Evolutionary conservation across 495 filamentous ascomycete species (phyloP).

Genomic region (Parathielavia hyrcaniae): DNA sequence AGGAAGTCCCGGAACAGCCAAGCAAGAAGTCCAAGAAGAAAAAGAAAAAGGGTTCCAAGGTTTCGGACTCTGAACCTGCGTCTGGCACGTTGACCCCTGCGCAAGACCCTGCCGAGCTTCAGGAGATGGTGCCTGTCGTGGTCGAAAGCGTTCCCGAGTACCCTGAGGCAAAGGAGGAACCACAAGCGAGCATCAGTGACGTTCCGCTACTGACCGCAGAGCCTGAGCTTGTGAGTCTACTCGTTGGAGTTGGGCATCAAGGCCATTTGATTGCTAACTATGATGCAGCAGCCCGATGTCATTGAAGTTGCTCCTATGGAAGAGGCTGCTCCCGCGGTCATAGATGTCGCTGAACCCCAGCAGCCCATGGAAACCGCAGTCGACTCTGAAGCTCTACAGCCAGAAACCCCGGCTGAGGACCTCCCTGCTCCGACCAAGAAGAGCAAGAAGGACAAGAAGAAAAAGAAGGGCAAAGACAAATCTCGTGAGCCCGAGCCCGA

Average conservation of each 20-base stretch:
- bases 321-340: background rate
- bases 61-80: conserved; percentile 7
- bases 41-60: conserved; percentile 20
- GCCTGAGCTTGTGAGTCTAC: background rate
- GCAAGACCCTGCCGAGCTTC: background rate
- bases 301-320: background rate
- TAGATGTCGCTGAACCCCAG: background rate
- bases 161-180: background rate
- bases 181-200: background rate
- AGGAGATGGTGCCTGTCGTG: background rate
- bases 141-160: background rate
- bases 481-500: background rate
- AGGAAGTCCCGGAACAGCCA: background rate
- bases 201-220: background rate
- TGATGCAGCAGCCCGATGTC: background rate
- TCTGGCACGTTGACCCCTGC: conserved; percentile 1
- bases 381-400: background rate
- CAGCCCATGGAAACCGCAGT: background rate
- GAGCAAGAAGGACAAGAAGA: conserved; percentile 32
- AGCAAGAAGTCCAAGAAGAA: conserved; percentile 26
- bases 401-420: conserved; percentile 4
- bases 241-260: background rate
- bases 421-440: conserved; percentile 22
- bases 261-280: background rate
- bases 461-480: conserved; percentile 13